phyloP scores from a whole-genome alignment of 2,329 filamentous ascomycete genomes.

The Epichloe gansuensis region DNA sequence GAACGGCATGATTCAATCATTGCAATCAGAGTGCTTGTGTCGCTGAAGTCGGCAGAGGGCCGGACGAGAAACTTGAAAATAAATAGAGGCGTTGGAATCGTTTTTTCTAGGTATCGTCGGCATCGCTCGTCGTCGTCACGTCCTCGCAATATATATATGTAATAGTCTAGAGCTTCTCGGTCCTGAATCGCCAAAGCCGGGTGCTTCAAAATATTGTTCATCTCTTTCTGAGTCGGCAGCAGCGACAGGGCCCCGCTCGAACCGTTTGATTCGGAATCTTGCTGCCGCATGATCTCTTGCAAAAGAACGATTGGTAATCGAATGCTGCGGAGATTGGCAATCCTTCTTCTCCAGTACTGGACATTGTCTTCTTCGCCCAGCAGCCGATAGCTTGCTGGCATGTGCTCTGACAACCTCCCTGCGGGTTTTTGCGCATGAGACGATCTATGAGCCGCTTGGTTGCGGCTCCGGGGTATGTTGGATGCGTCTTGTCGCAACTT shows the following conservation, averaged over 20 bases:
- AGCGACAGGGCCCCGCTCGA: conserved; percentile 11
- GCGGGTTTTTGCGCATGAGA: not conserved
- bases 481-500: not conserved
- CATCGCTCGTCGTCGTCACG: conserved; percentile 20
- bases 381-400: conserved; percentile 13
- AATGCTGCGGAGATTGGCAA: conserved; percentile 14
- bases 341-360: conserved; percentile 9
- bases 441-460: not conserved
- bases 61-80: conserved; percentile 20
- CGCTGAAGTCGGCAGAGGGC: conserved; percentile 12
- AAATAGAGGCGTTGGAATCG: conserved; percentile 15
- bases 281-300: conserved; percentile 18
- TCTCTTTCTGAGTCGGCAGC: conserved; percentile 14
- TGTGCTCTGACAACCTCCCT: conserved; percentile 11
- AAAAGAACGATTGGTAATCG: conserved; percentile 20
- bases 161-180: conserved; percentile 13
- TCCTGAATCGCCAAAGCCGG: conserved; percentile 12
- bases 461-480: not conserved
- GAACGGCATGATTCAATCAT: conserved; percentile 16
- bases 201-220: conserved; percentile 11
- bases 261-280: conserved; percentile 7
- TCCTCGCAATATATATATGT: conserved; percentile 17
- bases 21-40: conserved; percentile 12
- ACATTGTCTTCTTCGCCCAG: conserved; percentile 6
- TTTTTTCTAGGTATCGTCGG: conserved; percentile 16